phyloP scores from a whole-genome alignment of 108 stramenopile species.

The Skeletonema menzelii region DNA sequence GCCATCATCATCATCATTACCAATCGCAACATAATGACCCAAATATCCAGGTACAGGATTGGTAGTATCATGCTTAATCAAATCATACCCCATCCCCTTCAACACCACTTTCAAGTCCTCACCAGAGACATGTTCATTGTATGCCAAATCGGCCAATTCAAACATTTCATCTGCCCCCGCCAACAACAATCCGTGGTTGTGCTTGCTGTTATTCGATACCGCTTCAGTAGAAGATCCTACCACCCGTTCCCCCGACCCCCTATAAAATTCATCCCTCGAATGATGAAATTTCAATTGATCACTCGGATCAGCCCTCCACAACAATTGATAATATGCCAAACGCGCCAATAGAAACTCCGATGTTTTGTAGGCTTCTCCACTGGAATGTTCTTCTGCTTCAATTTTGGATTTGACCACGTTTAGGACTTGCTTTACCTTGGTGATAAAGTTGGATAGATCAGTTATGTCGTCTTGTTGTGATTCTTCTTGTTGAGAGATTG shows the following conservation, averaged over 20 bases:
- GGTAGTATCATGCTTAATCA: constrained; percentile 29
- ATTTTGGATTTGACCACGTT: constrained; percentile 15
- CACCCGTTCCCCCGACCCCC: constrained; percentile 7
- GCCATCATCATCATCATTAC: not conserved
- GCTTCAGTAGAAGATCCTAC: no score
- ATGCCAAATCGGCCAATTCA: constrained; percentile 57
- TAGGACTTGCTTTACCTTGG: constrained; percentile 17
- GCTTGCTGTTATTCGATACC: not conserved
- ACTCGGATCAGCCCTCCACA: constrained; percentile 2
- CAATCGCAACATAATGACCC: constrained; percentile 38
- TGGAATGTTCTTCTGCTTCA: not conserved
- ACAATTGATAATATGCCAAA: constrained; percentile 31
- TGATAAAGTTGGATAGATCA: constrained; percentile 15
- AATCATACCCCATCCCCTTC: constrained; percentile 16
- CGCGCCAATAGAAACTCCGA: constrained; percentile 5
- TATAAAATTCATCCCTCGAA: constrained; percentile 27
- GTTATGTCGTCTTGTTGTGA: constrained; percentile 10
- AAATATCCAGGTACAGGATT: constrained; percentile 38
- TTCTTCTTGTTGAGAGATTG: no score
- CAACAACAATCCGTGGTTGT: constrained; percentile 9
- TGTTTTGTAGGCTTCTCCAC: not conserved
- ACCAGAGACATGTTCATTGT: constrained; percentile 36
- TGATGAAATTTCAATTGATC: no score
- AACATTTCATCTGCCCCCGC: constrained; percentile 38
- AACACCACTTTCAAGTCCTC: constrained; percentile 8